Conservation (phyloP, 331 rosid species). For the Phaseolus coccineus region DNA sequence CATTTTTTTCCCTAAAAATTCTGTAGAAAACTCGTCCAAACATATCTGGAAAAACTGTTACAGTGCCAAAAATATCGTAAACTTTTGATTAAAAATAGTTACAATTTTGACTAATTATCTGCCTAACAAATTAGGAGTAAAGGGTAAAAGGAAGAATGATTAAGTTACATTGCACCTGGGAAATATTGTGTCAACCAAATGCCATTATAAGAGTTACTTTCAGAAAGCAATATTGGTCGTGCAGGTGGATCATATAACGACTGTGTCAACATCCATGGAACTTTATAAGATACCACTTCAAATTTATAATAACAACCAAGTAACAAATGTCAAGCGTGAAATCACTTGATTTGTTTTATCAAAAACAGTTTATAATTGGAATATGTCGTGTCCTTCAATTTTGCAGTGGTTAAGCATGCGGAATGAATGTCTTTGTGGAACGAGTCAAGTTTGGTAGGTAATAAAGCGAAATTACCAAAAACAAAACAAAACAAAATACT, state of each 20-base stretch:
- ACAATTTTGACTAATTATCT: not conserved
- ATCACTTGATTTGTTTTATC: not conserved
- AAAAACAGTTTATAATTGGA: not conserved
- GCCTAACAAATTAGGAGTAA: not conserved
- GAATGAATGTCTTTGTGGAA: not conserved
- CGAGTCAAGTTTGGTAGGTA: conserved; percentile 3
- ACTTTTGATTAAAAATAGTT: not conserved
- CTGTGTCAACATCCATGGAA: conserved; percentile 4
- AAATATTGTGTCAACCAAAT: not conserved
- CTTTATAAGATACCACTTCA: not conserved
- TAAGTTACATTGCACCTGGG: not conserved
- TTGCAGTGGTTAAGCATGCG: not conserved
- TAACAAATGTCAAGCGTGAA: not conserved
- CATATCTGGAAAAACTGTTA: not conserved
- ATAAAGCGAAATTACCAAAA: not conserved
- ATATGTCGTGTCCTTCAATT: not conserved
- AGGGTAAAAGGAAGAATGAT: not conserved
- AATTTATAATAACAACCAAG: not conserved
- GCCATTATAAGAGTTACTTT: not conserved
- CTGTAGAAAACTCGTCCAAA: too few relatives aligned
- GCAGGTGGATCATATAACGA: not conserved
- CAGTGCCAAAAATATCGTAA: not conserved
- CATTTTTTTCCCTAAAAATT: not conserved
- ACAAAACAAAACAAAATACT: not conserved
- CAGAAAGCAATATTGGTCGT: not conserved